Conservation (phyloP, 495 filamentous ascomycete genomes). For the Collariella sp. region DNA sequence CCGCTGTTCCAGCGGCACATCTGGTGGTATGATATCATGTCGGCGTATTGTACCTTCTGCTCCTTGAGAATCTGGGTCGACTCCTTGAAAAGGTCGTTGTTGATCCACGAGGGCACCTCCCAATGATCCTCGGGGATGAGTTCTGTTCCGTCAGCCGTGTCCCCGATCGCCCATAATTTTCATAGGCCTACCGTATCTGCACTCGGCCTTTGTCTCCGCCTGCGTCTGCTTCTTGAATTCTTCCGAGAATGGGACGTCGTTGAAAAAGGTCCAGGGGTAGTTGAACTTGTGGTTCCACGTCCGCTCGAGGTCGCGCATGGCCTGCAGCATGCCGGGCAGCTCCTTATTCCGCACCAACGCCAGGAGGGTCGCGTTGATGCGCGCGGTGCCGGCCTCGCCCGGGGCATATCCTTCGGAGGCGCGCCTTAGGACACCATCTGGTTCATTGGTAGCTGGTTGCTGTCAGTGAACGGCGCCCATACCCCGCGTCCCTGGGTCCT, state of each 20-base stretch:
- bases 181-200: slow-evolving; percentile 59
- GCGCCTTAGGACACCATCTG: slow-evolving; percentile 61
- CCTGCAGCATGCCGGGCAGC: slow-evolving; percentile 67
- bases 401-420: slow-evolving; percentile 66
- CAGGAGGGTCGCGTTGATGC: slow-evolving; percentile 88
- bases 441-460: slow-evolving; percentile 67
- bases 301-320: slow-evolving; percentile 83
- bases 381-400: slow-evolving; percentile 61
- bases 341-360: slow-evolving; percentile 92
- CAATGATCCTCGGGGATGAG: slow-evolving; percentile 90
- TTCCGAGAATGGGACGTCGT: slow-evolving; percentile 82
- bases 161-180: background rate
- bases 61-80: slow-evolving; percentile 76
- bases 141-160: slow-evolving; percentile 49
- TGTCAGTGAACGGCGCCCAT: slow-evolving; percentile 4
- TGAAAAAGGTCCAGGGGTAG: slow-evolving; percentile 99
- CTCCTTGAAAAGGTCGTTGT: slow-evolving; percentile 73
- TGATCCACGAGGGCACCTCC: slow-evolving; percentile 88
- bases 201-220: slow-evolving; percentile 74
- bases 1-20: slow-evolving; percentile 99
- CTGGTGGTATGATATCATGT: slow-evolving; percentile 86
- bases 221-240: slow-evolving; percentile 82
- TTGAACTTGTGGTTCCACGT: slow-evolving; percentile 99
- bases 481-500: slow-evolving; percentile 8
- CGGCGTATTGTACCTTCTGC: slow-evolving; percentile 79